Base-by-base conservation (phyloP, 257 asterid species). In the Nicotiana paniculata region DNA sequence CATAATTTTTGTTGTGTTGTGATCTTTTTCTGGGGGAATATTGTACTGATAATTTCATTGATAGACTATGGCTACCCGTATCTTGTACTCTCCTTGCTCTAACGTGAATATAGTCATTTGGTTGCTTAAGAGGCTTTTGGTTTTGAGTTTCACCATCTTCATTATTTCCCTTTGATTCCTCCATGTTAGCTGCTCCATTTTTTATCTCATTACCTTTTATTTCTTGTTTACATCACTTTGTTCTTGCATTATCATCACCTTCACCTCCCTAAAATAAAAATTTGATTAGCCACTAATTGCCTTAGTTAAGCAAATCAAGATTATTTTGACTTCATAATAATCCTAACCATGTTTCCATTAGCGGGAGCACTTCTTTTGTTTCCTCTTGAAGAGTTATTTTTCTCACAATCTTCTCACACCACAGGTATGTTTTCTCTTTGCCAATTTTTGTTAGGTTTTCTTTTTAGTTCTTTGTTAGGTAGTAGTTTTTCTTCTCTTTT, bases 21-120 rank as follows among this genome's bases (percentile, higher is more conserved):
- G 24, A 21, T 21, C 24, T 21, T 21, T 21, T 21, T 21, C 24
- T 21, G 24, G 43, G 43, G 1, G 7, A 37, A 37, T 37, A 37
- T 37, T 37, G 43, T 37, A 7, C 7, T 37, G 8, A 37, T 37
- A 37, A 37, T 37, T 5, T 6, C 9, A 37, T 1, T 28, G 99
- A 98, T 57, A 96, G 85, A 67, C 97, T 92, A 83, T 94, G 99
- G 91, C 97, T 96, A 82, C 94, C 98, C 30, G 97, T 96, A 21
- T 98, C 99, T 83, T 96, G 97, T 58, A 98, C 99, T 81, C 99
- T 90, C 88, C 99, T 90, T 16, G 98, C 98, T 84, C 99, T 91
- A 84, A 94, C 99, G 88, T 96, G 99, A 84, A 96, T 96, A 88
- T 94, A 96, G 77, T 94, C 98, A 86, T 93, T 96, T 2, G 88